Percentiles rank a stretch among this genome's conserved stretches.
phyloP scores from a whole-genome alignment of 306 rosid species.

The Myrica gale region DNA sequence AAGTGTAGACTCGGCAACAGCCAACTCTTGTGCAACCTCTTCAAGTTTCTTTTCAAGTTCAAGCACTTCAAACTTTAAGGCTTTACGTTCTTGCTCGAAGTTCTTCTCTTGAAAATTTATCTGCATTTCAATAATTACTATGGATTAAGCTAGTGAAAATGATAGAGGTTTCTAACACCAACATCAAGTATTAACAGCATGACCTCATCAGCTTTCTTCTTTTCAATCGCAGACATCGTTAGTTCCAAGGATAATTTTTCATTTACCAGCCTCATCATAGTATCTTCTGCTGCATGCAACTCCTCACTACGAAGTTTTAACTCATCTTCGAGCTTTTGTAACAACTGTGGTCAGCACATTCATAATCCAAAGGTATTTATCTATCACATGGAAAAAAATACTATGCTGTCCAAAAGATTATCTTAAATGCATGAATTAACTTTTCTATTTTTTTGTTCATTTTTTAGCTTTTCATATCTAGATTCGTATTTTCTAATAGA shows the following conservation, averaged over 20 bases:
- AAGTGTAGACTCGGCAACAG: slow-evolving; percentile 55
- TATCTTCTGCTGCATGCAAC: slow-evolving; percentile 61
- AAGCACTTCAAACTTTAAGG: slow-evolving; percentile 45
- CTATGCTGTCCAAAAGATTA: neutral
- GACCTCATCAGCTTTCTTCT: slow-evolving; percentile 70
- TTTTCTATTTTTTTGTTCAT: no score
- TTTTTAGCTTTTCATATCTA: no score
- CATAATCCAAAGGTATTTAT: slow-evolving; percentile 10
- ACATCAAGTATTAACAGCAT: slow-evolving; percentile 14
- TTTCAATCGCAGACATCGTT: slow-evolving; percentile 56
- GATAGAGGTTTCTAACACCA: slow-evolving; percentile 16
- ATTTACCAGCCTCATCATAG: slow-evolving; percentile 48
- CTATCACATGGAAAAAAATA: slow-evolving; percentile 15
- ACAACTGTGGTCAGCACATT: slow-evolving; percentile 36
- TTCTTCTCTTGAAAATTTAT: slow-evolving; percentile 45
- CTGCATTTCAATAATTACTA: slow-evolving; percentile 53
- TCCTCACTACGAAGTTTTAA: slow-evolving; percentile 56
- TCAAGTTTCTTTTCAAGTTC: slow-evolving; percentile 70
- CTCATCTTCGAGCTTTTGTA: slow-evolving; percentile 70
- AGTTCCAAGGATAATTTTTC: slow-evolving; percentile 63
- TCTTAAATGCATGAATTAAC: slow-evolving; percentile 17
- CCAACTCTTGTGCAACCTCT: slow-evolving; percentile 50
- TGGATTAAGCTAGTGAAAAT: slow-evolving; percentile 18
- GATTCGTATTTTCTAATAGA: no score
- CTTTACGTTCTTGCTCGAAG: slow-evolving; percentile 60